Evolutionary conservation across 2,329 filamentous ascomycete species (phyloP).

Genomic region (Penicillium italicum): DNA sequence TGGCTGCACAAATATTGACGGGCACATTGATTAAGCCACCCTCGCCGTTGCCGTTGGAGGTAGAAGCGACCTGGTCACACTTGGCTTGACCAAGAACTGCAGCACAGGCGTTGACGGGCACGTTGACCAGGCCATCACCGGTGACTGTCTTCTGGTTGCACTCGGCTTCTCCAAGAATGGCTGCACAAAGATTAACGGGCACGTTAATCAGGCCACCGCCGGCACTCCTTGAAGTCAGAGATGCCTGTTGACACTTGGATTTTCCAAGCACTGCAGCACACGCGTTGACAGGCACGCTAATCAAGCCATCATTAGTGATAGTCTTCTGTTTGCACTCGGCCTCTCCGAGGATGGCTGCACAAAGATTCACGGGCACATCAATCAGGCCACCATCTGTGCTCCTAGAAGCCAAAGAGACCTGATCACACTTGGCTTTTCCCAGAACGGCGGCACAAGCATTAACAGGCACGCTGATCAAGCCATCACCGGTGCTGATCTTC

Average conservation of each 20-base stretch:
- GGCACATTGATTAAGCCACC: slow-evolving; percentile 27
- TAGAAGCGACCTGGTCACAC: slow-evolving; percentile 21
- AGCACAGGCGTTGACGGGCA: slow-evolving; percentile 24
- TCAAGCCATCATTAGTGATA: slow-evolving; percentile 15
- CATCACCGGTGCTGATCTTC: slow-evolving; percentile 9
- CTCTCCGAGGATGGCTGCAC: slow-evolving; percentile 28
- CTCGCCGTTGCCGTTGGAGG: slow-evolving; percentile 1
- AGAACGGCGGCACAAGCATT: slow-evolving; percentile 24
- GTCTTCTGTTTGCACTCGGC: slow-evolving; percentile 24
- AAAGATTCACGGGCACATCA: slow-evolving; percentile 27
- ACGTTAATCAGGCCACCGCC: slow-evolving; percentile 21
- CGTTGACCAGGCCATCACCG: slow-evolving; percentile 22
- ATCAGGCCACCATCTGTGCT: slow-evolving; percentile 9
- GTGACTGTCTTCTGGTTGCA: slow-evolving; percentile 24
- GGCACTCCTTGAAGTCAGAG: neutral
- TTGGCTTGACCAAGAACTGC: slow-evolving; percentile 25
- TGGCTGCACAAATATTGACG: slow-evolving; percentile 27
- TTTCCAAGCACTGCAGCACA: slow-evolving; percentile 25
- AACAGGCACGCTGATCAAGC: slow-evolving; percentile 26
- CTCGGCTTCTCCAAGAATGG: slow-evolving; percentile 27
- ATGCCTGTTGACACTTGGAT: slow-evolving; percentile 24
- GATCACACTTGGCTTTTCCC: slow-evolving; percentile 25
- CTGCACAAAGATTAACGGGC: slow-evolving; percentile 26
- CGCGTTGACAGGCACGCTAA: slow-evolving; percentile 25
- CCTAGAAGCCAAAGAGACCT: slow-evolving; percentile 6